phyloP scores from a whole-genome alignment of 179 eudicot genomes.

The Silene coronaria region DNA sequence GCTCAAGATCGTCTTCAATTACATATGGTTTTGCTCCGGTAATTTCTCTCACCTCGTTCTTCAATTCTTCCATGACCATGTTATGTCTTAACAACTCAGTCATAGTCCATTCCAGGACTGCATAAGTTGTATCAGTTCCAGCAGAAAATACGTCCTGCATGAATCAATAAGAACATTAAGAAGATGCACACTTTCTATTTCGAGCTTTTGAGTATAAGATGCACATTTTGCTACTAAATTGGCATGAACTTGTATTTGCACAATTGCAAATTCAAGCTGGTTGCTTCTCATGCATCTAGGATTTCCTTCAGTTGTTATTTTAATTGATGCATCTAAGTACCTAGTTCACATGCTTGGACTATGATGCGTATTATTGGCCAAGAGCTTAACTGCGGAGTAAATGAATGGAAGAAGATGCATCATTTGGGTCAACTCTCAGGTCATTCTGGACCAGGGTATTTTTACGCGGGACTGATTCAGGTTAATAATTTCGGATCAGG shows the following conservation, averaged over 20 bases:
- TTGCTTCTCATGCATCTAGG: neutral
- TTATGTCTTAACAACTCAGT: conserved; percentile 42
- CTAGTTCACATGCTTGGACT: neutral
- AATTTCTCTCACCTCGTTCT: conserved; percentile 36
- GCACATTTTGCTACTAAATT: neutral
- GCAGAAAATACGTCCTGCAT: conserved; percentile 40
- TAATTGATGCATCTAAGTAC: neutral
- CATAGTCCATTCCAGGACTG: conserved; percentile 51
- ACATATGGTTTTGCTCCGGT: conserved; percentile 15
- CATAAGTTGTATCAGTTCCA: conserved; percentile 51
- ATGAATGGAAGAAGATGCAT: no score
- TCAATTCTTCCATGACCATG: conserved; percentile 32
- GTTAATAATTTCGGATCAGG: no score
- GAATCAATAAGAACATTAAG: neutral
- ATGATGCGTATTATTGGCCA: neutral
- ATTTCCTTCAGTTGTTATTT: neutral
- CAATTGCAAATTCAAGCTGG: neutral
- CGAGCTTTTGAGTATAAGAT: neutral
- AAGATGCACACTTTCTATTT: neutral
- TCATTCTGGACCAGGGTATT: no score
- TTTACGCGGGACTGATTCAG: no score
- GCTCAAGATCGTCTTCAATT: conserved; percentile 32
- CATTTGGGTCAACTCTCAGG: no score
- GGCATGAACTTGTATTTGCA: neutral
- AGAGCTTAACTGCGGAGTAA: no score